Conservation (phyloP, 2,329 filamentous ascomycete species). For the Epichloe elymi region DNA sequence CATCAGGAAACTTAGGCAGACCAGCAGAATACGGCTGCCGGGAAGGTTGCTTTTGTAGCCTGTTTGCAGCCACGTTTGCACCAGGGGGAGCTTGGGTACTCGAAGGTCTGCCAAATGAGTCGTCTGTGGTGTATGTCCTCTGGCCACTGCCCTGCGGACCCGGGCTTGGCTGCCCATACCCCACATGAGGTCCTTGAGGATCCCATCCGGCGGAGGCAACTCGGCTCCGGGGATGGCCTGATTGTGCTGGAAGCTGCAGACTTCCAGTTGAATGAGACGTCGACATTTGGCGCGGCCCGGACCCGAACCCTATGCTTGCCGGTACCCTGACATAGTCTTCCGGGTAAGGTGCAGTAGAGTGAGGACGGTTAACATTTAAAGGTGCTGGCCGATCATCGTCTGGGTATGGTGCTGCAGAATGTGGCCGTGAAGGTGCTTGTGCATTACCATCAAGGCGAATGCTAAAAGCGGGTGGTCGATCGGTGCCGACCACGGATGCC, state of each 20-base stretch:
- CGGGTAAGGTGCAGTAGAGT: constrained; percentile 38
- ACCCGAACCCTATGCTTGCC: constrained; percentile 28
- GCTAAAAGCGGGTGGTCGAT: constrained; percentile 36
- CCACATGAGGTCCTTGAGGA: constrained; percentile 23
- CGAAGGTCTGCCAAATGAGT: constrained; percentile 12
- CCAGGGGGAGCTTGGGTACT: constrained; percentile 16
- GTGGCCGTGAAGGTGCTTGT: constrained; percentile 27
- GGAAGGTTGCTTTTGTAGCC: constrained; percentile 15
- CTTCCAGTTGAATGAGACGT: constrained; percentile 33
- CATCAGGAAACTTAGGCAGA: not conserved
- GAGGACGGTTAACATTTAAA: constrained; percentile 29
- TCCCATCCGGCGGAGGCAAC: constrained; percentile 32
- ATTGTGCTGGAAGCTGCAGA: constrained; percentile 25
- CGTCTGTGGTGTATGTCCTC: constrained; percentile 11
- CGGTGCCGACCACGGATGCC: constrained; percentile 20
- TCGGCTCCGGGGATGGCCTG: constrained; percentile 25
- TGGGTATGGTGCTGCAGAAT: constrained; percentile 55
- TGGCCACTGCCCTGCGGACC: constrained; percentile 12
- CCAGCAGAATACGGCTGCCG: constrained; percentile 4
- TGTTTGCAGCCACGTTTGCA: constrained; percentile 20
- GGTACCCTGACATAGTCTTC: constrained; percentile 32
- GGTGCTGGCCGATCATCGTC: constrained; percentile 49
- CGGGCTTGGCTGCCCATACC: constrained; percentile 28
- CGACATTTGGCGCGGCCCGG: constrained; percentile 23
- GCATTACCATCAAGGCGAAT: constrained; percentile 30